Conservation (phyloP, 2,329 filamentous ascomycete genomes). For the Pseudopithomyces maydicus region DNA sequence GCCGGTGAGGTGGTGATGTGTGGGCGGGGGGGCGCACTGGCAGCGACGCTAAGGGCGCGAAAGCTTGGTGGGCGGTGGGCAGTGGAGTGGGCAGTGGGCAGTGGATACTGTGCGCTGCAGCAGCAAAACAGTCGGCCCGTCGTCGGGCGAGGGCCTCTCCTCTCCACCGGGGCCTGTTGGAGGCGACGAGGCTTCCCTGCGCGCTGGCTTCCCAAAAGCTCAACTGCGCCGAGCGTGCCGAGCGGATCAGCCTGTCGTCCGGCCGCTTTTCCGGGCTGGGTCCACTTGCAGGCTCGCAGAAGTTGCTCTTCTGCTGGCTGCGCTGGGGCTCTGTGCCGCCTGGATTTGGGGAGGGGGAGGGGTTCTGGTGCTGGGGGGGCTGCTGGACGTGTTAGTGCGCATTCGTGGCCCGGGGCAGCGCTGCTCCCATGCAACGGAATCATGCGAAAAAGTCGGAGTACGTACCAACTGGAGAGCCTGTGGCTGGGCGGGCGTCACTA, state of each 20-base stretch:
- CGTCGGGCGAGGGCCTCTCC: slow-evolving; percentile 8
- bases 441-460: too few relatives aligned
- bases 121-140: slow-evolving; percentile 4
- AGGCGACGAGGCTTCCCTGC: slow-evolving; percentile 26
- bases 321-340: not conserved
- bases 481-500: not conserved
- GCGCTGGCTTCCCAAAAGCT: slow-evolving; percentile 24
- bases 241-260: slow-evolving; percentile 37
- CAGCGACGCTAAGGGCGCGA: slow-evolving; percentile 3
- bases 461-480: not conserved
- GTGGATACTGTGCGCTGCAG: not conserved
- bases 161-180: slow-evolving; percentile 20
- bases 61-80: not conserved
- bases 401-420: not conserved
- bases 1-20: slow-evolving; percentile 4
- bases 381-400: not conserved
- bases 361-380: not conserved
- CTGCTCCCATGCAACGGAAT: too few relatives aligned
- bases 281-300: slow-evolving; percentile 7
- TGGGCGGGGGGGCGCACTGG: not conserved
- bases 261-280: slow-evolving; percentile 34
- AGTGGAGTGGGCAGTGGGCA: not conserved
- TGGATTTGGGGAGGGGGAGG: not conserved
- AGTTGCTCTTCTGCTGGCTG: slow-evolving; percentile 5
- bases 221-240: slow-evolving; percentile 42